Evolutionary conservation across 768 basidiomycete genomes (phyloP).

Genomic region (Stropharia rugosoannulata): DNA sequence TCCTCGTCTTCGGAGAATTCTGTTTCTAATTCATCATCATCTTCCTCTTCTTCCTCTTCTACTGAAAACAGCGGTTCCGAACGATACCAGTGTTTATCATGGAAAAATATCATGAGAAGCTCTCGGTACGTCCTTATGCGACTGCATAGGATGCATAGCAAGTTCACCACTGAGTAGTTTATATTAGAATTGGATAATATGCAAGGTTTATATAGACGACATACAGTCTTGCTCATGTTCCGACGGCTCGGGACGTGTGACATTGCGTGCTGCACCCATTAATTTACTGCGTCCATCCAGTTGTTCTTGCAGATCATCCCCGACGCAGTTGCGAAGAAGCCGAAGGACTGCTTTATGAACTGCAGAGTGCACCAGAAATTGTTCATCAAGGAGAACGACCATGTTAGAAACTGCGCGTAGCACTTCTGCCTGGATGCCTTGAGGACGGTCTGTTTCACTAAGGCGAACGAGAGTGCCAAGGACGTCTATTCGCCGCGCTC

Average conservation of each 20-base stretch:
- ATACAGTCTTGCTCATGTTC: constrained; percentile 87
- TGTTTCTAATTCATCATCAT: constrained; percentile 51
- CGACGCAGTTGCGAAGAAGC: constrained; percentile 82
- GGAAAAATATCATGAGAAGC: constrained; percentile 95
- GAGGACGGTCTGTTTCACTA: constrained; percentile 81
- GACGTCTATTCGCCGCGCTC: constrained; percentile 52
- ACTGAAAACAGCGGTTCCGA: constrained; percentile 74
- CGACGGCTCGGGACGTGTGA: constrained; percentile 68
- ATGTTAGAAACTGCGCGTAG: constrained; percentile 86
- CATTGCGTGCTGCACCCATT: constrained; percentile 83
- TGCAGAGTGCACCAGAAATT: constrained; percentile 89
- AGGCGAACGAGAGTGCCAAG: constrained; percentile 82
- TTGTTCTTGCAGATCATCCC: constrained; percentile 89
- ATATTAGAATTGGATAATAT: background rate
- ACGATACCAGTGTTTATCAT: constrained; percentile 87
- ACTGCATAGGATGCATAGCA: constrained; percentile 90
- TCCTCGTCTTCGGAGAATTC: constrained; percentile 43
- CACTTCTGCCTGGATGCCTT: constrained; percentile 90
- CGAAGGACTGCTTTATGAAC: constrained; percentile 88
- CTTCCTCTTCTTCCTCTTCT: constrained; percentile 74
- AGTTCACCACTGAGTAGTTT: constrained; percentile 72
- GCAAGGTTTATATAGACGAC: constrained; percentile 22
- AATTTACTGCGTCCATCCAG: constrained; percentile 72
- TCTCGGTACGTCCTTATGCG: constrained; percentile 88
- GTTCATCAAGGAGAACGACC: constrained; percentile 89